phyloP scores from a whole-genome alignment of 768 basidiomycete genomes.

The Pleurotus platypus region DNA sequence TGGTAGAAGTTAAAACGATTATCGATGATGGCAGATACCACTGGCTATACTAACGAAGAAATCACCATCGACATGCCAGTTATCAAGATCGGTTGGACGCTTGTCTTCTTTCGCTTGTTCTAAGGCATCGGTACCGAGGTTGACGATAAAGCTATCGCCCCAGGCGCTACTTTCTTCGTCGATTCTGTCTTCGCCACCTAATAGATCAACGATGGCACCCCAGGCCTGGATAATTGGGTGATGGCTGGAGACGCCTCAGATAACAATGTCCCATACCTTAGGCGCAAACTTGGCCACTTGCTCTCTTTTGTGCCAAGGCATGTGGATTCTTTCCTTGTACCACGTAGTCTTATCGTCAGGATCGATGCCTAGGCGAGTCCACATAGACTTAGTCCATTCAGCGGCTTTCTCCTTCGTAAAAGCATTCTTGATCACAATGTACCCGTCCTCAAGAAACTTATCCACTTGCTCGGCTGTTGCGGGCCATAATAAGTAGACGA shows the following conservation, averaged over 20 bases:
- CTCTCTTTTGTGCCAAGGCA: slow-evolving; percentile 49
- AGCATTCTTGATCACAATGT: slow-evolving; percentile 46
- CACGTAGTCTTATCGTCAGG: slow-evolving; percentile 54
- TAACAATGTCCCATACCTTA: slow-evolving; percentile 27
- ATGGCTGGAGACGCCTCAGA: no score
- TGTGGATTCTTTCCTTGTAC: slow-evolving; percentile 47
- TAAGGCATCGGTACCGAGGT: slow-evolving; percentile 47
- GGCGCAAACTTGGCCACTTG: slow-evolving; percentile 47
- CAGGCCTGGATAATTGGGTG: slow-evolving; percentile 35
- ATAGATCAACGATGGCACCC: slow-evolving; percentile 56
- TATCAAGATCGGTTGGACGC: slow-evolving; percentile 43
- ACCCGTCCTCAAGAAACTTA: slow-evolving; percentile 55
- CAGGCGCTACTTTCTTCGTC: slow-evolving; percentile 43
- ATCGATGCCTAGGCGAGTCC: slow-evolving; percentile 49
- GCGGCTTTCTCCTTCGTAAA: slow-evolving; percentile 49
- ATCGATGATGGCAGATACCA: not conserved
- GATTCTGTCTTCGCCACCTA: slow-evolving; percentile 59
- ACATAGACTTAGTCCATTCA: slow-evolving; percentile 48
- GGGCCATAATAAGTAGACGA: not conserved
- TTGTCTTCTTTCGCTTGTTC: slow-evolving; percentile 25
- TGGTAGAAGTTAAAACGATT: slow-evolving; percentile 10
- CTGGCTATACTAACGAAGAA: slow-evolving; percentile 39
- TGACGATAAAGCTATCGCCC: slow-evolving; percentile 63
- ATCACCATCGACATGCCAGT: slow-evolving; percentile 65
- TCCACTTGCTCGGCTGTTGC: slow-evolving; percentile 42